phyloP scores from a whole-genome alignment of 805 yeast genomes.

The Zygotorulaspora danielsina region DNA sequence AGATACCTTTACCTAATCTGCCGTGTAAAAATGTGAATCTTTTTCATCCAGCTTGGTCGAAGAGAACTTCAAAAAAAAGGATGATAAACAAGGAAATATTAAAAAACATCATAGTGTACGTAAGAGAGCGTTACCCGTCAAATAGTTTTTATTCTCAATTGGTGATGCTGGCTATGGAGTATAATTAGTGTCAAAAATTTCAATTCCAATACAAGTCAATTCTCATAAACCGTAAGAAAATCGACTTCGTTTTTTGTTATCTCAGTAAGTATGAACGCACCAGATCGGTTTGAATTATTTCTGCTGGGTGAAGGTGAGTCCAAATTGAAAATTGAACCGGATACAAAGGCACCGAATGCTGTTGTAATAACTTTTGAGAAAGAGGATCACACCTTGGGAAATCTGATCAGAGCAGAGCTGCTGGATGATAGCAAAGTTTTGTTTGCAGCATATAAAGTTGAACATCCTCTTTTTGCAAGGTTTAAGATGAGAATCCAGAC shows the following conservation, averaged over 20 bases:
- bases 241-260: too few relatives aligned
- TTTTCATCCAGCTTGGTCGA: slow-evolving; percentile 1
- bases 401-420: slow-evolving; percentile 79
- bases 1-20: too few relatives aligned
- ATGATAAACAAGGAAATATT: not conserved
- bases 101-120: not conserved
- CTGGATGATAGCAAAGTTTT: slow-evolving; percentile 83
- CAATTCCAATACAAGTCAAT: too few relatives aligned
- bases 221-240: too few relatives aligned
- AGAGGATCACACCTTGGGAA: slow-evolving; percentile 96
- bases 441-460: slow-evolving; percentile 96
- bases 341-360: slow-evolving; percentile 92
- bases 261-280: slow-evolving; percentile 96
- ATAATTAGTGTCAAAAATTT: too few relatives aligned
- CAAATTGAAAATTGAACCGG: slow-evolving; percentile 88
- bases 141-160: not conserved
- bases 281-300: slow-evolving; percentile 96
- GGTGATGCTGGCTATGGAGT: too few relatives aligned
- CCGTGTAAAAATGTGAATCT: not conserved
- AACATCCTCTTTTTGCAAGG: slow-evolving; percentile 95
- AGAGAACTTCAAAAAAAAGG: slow-evolving; percentile 1
- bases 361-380: slow-evolving; percentile 89
- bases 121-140: not conserved
- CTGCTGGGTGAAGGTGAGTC: slow-evolving; percentile 96
- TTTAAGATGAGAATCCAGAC: slow-evolving; percentile 93